A percentile compares a stretch with the other conserved stretches of the same genome.
Evolutionary conservation across 2,329 filamentous ascomycete genomes (phyloP).

Genomic region (Cercospora janseana): DNA sequence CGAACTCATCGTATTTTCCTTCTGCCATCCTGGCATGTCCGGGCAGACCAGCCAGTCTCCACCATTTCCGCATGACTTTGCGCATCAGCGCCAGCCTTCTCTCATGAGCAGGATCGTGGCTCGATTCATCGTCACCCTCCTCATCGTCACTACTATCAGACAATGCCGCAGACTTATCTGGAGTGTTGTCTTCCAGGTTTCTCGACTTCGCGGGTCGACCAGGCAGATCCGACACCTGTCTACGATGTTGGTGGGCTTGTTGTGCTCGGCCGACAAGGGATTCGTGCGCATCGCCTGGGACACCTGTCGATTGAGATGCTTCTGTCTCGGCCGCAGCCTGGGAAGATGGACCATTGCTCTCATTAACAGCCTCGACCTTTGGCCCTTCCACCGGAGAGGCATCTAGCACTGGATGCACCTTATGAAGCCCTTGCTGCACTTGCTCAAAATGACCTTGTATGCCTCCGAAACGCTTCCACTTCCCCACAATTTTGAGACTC

Average conservation of each 20-base stretch:
- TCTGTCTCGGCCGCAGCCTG: slow-evolving; percentile 17
- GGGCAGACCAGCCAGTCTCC: slow-evolving; percentile 63
- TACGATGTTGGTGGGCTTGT: slow-evolving; percentile 16
- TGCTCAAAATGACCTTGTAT: slow-evolving; percentile 65
- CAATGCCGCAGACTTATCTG: slow-evolving; percentile 8
- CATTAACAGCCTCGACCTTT: neutral
- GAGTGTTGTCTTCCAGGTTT: slow-evolving; percentile 10
- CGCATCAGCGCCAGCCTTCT: slow-evolving; percentile 63
- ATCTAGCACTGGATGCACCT: slow-evolving; percentile 43
- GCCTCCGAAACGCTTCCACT: slow-evolving; percentile 70
- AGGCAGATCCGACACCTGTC: slow-evolving; percentile 14
- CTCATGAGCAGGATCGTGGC: slow-evolving; percentile 50
- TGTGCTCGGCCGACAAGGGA: slow-evolving; percentile 27
- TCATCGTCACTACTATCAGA: slow-evolving; percentile 43
- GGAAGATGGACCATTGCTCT: neutral
- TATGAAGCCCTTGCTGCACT: slow-evolving; percentile 62
- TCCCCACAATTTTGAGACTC: slow-evolving; percentile 74
- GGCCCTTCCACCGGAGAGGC: slow-evolving; percentile 19
- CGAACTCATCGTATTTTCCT: slow-evolving; percentile 58
- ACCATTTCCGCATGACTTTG: slow-evolving; percentile 71
- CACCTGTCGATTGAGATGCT: slow-evolving; percentile 5
- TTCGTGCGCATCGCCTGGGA: slow-evolving; percentile 12
- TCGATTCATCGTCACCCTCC: slow-evolving; percentile 39
- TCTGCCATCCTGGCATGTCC: slow-evolving; percentile 51
- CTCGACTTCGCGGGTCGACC: slow-evolving; percentile 17